These are phyloP conservation scores for Gracilaria vermiculophylla DNA, from an alignment of 23 red algal genomes.

Conservation along the genomic window DNA sequence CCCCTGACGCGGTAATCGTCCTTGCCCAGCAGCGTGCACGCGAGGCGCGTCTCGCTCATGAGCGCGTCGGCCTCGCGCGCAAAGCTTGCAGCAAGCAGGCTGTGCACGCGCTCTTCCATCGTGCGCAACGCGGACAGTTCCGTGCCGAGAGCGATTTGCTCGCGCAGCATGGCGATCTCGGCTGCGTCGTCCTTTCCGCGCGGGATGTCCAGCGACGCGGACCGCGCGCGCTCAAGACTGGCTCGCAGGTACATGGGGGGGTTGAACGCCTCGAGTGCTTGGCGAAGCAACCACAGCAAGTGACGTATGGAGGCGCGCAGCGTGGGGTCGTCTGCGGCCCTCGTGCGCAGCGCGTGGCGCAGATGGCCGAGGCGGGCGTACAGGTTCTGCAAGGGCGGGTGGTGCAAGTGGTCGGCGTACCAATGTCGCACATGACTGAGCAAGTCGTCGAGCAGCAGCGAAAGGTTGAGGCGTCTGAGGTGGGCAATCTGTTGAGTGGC, in stretches of 20 bases:
- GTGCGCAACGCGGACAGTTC: slow-evolving; percentile 33
- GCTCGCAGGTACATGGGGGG: slow-evolving; percentile 18
- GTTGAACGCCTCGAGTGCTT: slow-evolving; percentile 9
- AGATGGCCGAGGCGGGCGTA: not conserved
- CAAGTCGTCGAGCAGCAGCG: slow-evolving; percentile 35
- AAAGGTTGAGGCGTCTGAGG: slow-evolving; percentile 36
- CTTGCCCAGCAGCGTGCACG: slow-evolving; percentile 19
- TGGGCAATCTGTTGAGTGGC: not conserved
- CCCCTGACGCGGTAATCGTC: slow-evolving; percentile 65
- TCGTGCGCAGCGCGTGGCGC: not conserved
- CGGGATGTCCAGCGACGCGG: slow-evolving; percentile 22
- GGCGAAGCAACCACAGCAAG: slow-evolving; percentile 35
- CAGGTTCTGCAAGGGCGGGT: not conserved
- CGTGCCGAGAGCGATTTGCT: not conserved
- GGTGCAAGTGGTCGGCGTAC: not conserved
- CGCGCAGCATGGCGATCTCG: not conserved
- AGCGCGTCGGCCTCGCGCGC: not conserved
- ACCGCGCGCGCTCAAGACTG: slow-evolving; percentile 28
- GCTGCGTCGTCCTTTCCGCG: not conserved
- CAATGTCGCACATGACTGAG: slow-evolving; percentile 17
- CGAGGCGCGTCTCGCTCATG: not conserved
- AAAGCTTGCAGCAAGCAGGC: not conserved
- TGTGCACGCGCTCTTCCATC: not conserved
- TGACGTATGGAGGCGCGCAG: slow-evolving; percentile 34
- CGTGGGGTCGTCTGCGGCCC: not conserved